Conservation (phyloP, 192 early-diverging fungal genomes). For the Jimgerdemannia flammicorona region DNA sequence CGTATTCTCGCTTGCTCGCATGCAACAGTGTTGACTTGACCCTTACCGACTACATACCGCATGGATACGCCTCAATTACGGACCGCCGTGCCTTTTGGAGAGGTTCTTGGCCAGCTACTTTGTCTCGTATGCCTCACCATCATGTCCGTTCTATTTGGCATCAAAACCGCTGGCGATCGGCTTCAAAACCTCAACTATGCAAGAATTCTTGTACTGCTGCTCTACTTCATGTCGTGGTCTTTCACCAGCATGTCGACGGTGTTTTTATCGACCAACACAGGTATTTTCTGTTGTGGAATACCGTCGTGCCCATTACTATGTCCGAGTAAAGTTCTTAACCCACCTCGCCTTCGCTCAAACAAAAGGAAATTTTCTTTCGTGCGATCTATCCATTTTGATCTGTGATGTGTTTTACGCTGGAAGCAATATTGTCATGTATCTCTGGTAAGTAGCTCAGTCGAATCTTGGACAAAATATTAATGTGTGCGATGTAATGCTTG, state of each 20-base stretch:
- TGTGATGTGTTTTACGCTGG: constrained; percentile 40
- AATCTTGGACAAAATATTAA: too few species aligned
- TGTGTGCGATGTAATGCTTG: neutral
- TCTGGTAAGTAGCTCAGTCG: constrained; percentile 15
- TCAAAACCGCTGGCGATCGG: constrained; percentile 34
- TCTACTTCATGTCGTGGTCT: constrained; percentile 39
- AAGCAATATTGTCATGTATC: constrained; percentile 35
- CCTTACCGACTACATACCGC: too few species aligned
- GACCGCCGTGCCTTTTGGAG: too few species aligned
- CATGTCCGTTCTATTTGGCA: constrained; percentile 32
- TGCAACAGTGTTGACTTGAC: too few species aligned
- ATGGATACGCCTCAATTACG: too few species aligned
- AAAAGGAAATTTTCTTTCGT: constrained; percentile 34
- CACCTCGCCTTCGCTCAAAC: neutral
- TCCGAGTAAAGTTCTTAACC: neutral
- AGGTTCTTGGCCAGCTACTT: too few species aligned
- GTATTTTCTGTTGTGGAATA: constrained; percentile 6
- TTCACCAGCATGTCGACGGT: constrained; percentile 36
- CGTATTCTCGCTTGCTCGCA: too few species aligned
- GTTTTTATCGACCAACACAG: constrained; percentile 40
- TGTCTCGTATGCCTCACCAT: constrained; percentile 30
- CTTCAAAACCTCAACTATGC: constrained; percentile 39
- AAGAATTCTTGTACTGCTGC: constrained; percentile 30
- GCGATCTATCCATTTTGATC: constrained; percentile 30
- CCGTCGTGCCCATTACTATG: neutral